Conservation (phyloP, 768 basidiomycete species). For the Termitomyces sp. region DNA sequence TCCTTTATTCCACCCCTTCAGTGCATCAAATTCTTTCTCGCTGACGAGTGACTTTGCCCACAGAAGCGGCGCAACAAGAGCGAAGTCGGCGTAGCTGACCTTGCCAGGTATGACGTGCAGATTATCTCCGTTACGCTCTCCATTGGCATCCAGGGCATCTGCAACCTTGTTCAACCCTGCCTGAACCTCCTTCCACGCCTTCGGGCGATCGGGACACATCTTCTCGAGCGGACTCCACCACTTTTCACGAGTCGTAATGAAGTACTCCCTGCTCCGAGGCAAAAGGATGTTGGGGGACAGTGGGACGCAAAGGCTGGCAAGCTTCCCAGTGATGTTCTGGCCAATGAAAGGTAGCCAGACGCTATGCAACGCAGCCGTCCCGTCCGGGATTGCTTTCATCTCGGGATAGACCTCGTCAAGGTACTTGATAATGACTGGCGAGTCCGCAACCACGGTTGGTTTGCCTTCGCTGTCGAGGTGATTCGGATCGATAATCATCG, state of each 20-base stretch:
- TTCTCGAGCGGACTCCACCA: conserved; percentile 15
- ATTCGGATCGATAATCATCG: conserved; percentile 17
- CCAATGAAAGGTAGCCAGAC: conserved; percentile 11
- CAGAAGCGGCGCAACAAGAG: conserved; percentile 7
- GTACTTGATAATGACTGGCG: conserved; percentile 17
- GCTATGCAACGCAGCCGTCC: conserved; percentile 13
- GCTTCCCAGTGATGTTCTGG: not conserved
- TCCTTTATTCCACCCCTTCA: conserved; percentile 16
- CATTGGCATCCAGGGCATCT: conserved; percentile 14
- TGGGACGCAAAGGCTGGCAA: conserved; percentile 1
- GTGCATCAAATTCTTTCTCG: conserved; percentile 7
- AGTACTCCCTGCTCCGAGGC: conserved; percentile 12
- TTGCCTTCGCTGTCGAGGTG: conserved; percentile 12
- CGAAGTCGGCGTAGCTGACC: conserved; percentile 16
- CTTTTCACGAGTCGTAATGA: conserved; percentile 13
- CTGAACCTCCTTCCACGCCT: conserved; percentile 12
- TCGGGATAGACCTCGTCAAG: conserved; percentile 20
- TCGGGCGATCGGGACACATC: conserved; percentile 15
- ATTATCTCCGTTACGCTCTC: not conserved
- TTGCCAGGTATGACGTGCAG: conserved; percentile 13
- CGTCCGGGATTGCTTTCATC: conserved; percentile 16
- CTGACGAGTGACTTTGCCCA: conserved; percentile 9
- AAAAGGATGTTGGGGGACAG: conserved; percentile 7
- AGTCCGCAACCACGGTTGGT: conserved; percentile 15
- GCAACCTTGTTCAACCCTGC: conserved; percentile 15